Evolutionary conservation across 2,329 filamentous ascomycete species (phyloP).

Genomic region (Phoma sp.): DNA sequence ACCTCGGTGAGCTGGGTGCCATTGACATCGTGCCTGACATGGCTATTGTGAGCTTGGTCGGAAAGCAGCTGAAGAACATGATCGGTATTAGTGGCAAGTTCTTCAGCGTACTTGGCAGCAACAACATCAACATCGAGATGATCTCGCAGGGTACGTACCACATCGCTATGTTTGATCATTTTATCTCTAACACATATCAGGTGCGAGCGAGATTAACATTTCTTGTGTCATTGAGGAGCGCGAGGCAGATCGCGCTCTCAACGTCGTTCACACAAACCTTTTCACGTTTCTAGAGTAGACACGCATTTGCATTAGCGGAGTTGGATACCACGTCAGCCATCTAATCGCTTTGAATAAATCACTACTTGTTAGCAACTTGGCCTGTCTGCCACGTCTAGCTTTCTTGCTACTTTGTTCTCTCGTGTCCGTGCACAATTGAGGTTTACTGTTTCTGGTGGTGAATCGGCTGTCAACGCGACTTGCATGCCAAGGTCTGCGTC

Average conservation of each 20-base stretch:
- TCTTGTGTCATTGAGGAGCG: conserved; percentile 94
- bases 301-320: conserved; percentile 33
- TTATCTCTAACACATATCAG: conserved; percentile 53
- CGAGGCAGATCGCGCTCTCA: conserved; percentile 91
- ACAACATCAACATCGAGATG: conserved; percentile 98
- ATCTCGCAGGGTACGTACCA: conserved; percentile 85
- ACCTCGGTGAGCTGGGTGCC: conserved; percentile 81
- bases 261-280: conserved; percentile 93
- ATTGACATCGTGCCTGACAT: conserved; percentile 90
- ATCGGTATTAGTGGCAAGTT: conserved; percentile 87
- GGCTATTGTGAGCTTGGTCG: conserved; percentile 94
- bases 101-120: conserved; percentile 92
- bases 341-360: conserved; percentile 4
- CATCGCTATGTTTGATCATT: neutral
- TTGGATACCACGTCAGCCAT: conserved; percentile 31
- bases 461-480: too few species aligned
- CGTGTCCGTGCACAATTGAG: neutral
- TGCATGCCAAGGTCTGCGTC: too few species aligned
- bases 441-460: too few species aligned
- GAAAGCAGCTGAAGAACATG: conserved; percentile 98
- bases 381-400: neutral
- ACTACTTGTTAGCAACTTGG: neutral
- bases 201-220: conserved; percentile 98
- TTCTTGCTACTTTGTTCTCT: neutral
- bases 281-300: conserved; percentile 88